Conservation (phyloP, 1,284 basidiomycete species). For the Trametes hirsuta region DNA sequence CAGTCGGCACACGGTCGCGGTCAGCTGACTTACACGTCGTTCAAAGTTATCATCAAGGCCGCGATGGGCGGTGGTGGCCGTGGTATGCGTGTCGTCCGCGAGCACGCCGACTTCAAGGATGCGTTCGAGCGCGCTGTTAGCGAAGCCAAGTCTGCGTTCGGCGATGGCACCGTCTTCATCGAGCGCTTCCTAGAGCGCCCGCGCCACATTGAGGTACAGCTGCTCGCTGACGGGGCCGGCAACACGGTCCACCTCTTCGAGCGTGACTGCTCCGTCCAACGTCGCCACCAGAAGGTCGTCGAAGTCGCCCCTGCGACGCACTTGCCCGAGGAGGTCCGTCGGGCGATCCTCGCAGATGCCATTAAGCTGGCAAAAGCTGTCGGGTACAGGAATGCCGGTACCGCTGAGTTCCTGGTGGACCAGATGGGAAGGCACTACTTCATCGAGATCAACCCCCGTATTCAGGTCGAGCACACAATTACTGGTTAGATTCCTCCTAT, state of each 20-base stretch:
- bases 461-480: conserved; percentile 98
- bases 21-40: background rate
- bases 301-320: conserved; percentile 98
- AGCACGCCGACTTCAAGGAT: conserved; percentile 88
- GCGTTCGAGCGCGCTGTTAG: conserved; percentile 93
- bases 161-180: conserved; percentile 98
- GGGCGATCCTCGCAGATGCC: conserved; percentile 89
- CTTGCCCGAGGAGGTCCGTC: conserved; percentile 88
- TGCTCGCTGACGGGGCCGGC: conserved; percentile 89
- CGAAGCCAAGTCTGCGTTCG: conserved; percentile 96
- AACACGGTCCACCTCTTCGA: conserved; percentile 98
- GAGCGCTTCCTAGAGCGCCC: conserved; percentile 97
- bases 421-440: conserved; percentile 96
- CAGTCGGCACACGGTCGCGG: background rate
- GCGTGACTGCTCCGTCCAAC: conserved; percentile 98
- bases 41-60: conserved; percentile 91
- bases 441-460: conserved; percentile 98
- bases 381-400: conserved; percentile 95
- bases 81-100: conserved; percentile 97
- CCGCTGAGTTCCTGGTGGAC: conserved; percentile 96
- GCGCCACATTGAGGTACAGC: conserved; percentile 96
- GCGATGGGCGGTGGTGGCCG: conserved; percentile 99
- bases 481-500: conserved; percentile 59
- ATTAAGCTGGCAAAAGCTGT: conserved; percentile 94
- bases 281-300: conserved; percentile 98